A percentile compares a stretch with the other conserved stretches of the same genome.
Evolutionary conservation across 202 grass and related monocot genomes (phyloP).

Genomic region (Tripidium arundinaceum): DNA sequence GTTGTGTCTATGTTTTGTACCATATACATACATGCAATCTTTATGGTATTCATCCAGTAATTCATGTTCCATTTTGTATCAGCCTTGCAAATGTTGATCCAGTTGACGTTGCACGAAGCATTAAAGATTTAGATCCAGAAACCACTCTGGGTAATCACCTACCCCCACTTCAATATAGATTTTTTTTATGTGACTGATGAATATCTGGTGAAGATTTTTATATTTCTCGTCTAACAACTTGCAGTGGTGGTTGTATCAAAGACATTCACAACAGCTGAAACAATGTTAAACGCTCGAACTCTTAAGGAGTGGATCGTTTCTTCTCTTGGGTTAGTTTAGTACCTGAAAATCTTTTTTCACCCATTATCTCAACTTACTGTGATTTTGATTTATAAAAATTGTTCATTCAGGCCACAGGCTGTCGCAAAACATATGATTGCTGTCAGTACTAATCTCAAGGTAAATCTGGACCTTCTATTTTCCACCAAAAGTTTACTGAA

Average conservation of each 20-base stretch:
- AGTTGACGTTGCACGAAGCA: conserved; percentile 90
- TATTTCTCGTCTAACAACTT: conserved; percentile 16
- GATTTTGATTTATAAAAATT: conserved; percentile 18
- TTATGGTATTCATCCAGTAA: conserved; percentile 20
- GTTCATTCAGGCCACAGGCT: conserved; percentile 61
- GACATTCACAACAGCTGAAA: conserved; percentile 99
- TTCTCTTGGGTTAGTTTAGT: conserved; percentile 71
- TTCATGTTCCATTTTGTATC: conserved; percentile 22
- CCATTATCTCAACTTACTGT: background rate
- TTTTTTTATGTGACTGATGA: conserved; percentile 15
- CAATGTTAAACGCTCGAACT: conserved; percentile 98
- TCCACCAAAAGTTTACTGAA: background rate
- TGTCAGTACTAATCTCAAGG: conserved; percentile 94
- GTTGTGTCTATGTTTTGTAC: background rate
- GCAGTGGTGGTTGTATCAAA: conserved; percentile 98
- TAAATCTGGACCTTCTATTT: conserved; percentile 31
- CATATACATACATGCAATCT: background rate
- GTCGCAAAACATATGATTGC: conserved; percentile 99
- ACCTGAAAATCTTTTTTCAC: conserved; percentile 29
- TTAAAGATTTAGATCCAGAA: conserved; percentile 91
- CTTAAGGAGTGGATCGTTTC: conserved; percentile 91
- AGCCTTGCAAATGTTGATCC: conserved; percentile 99
- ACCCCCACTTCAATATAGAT: background rate
- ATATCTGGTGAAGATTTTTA: conserved; percentile 21
- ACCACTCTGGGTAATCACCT: conserved; percentile 80